phyloP scores from a whole-genome alignment of 495 filamentous ascomycete species.

The Lasiosphaeria ovina region DNA sequence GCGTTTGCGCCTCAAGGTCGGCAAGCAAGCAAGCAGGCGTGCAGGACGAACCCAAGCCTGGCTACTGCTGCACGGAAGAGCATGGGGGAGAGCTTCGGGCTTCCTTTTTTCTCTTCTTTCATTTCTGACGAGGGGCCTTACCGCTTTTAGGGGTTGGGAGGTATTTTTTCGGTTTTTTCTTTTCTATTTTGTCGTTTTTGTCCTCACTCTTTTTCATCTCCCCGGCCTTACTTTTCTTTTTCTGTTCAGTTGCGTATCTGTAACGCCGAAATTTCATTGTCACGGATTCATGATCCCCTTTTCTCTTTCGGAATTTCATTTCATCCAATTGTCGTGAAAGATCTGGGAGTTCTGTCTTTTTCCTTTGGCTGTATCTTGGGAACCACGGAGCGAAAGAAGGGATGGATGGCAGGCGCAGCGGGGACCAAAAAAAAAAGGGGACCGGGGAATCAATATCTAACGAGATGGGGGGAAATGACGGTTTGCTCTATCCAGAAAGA shows the following conservation, averaged over 20 bases:
- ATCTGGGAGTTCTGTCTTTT: too few relatives aligned
- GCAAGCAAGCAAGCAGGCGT: neutral
- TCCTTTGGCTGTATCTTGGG: too few relatives aligned
- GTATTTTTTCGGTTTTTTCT: conserved; percentile 2
- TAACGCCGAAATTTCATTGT: neutral
- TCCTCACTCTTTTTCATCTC: neutral
- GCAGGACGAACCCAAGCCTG: neutral
- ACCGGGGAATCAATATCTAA: too few relatives aligned
- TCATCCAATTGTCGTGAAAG: too few relatives aligned
- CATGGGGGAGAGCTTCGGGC: too few relatives aligned
- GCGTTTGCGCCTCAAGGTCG: neutral
- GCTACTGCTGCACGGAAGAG: neutral
- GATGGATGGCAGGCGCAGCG: too few relatives aligned
- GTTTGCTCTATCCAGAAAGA: neutral
- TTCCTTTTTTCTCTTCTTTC: too few relatives aligned
- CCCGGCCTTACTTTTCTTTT: neutral
- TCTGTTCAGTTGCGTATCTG: neutral
- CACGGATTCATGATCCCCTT: neutral
- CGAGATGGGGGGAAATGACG: too few relatives aligned
- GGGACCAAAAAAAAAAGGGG: too few relatives aligned
- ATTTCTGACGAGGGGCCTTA: neutral
- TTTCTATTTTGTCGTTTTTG: conserved; percentile 11
- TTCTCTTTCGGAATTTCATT: neutral
- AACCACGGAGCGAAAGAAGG: too few relatives aligned
- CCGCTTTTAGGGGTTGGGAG: neutral